Evolutionary conservation across 495 filamentous ascomycete species (phyloP).

Genomic region (Neurospora sp.): DNA sequence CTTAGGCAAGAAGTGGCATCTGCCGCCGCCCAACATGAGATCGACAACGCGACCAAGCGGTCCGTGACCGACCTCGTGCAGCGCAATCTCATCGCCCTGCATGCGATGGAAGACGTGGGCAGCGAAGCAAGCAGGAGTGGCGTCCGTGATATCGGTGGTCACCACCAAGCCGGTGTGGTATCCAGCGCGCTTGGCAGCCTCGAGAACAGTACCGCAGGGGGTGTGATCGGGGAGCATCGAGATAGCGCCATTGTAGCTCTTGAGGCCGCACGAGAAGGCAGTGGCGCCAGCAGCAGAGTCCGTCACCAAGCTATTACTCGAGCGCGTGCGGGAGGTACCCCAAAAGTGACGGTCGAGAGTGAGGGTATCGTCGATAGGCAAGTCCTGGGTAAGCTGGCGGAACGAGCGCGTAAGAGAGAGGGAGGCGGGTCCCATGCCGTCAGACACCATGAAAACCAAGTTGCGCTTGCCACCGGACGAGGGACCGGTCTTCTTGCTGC

Average conservation of each 20-base stretch:
- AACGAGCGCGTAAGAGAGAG: constrained; percentile 76
- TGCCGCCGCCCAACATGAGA: constrained; percentile 82
- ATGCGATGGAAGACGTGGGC: constrained; percentile 69
- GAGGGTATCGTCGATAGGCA: constrained; percentile 61
- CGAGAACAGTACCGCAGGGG: constrained; percentile 88
- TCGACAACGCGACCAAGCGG: constrained; percentile 81
- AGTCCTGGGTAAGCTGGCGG: constrained; percentile 54
- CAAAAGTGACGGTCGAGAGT: constrained; percentile 78
- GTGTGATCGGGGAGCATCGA: constrained; percentile 73
- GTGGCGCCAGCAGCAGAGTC: constrained; percentile 95
- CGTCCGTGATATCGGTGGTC: constrained; percentile 91
- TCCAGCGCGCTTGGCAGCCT: constrained; percentile 83
- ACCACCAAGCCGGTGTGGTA: constrained; percentile 93
- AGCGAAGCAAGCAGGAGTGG: constrained; percentile 94
- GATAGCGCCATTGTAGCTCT: constrained; percentile 96
- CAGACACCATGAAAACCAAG: constrained; percentile 96
- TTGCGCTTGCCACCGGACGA: constrained; percentile 69
- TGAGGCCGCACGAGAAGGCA: constrained; percentile 82
- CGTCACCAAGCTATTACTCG: constrained; percentile 71
- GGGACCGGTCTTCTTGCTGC: constrained; percentile 15
- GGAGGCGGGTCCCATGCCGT: constrained; percentile 94
- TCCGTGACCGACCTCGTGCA: constrained; percentile 75
- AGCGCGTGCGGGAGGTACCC: constrained; percentile 79
- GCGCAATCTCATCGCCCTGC: constrained; percentile 83
- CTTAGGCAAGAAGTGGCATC: constrained; percentile 88